A percentile compares a stretch with the other conserved stretches of the same genome.
Evolutionary conservation across 2,329 filamentous ascomycete species (phyloP).

Genomic region (Bipolaris oryzae): DNA sequence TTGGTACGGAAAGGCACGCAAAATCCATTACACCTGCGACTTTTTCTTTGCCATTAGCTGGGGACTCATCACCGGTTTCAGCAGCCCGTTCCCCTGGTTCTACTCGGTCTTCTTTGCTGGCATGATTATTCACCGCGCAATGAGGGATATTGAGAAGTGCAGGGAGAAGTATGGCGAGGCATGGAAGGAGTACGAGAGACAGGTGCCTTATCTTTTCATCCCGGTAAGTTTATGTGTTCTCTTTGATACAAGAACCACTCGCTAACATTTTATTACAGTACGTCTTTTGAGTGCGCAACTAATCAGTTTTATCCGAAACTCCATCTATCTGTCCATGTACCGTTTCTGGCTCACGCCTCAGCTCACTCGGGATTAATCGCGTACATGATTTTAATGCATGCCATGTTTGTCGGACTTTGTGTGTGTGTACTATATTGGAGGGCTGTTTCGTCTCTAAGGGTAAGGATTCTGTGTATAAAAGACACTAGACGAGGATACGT

Average conservation of each 20-base stretch:
- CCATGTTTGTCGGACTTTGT: background rate
- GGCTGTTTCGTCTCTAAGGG: slow-evolving; percentile 15
- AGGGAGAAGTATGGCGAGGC: slow-evolving; percentile 79
- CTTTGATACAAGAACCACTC: no score
- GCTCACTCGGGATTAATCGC: background rate
- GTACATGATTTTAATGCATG: background rate
- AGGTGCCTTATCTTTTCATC: slow-evolving; percentile 84
- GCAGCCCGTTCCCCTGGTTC: slow-evolving; percentile 86
- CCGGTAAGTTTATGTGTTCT: slow-evolving; percentile 54
- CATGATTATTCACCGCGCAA: slow-evolving; percentile 82
- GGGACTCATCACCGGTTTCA: slow-evolving; percentile 82
- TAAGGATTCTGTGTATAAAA: slow-evolving; percentile 1
- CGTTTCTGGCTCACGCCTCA: background rate
- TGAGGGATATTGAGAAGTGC: slow-evolving; percentile 77
- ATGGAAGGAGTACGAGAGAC: slow-evolving; percentile 80
- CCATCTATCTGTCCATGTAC: background rate
- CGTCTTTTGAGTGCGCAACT: slow-evolving; percentile 1
- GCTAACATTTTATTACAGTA: slow-evolving; percentile 1
- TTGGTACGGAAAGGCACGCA: slow-evolving; percentile 76
- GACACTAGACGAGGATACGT: background rate
- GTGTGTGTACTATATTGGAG: slow-evolving; percentile 2
- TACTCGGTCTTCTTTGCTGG: slow-evolving; percentile 79
- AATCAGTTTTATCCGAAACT: background rate
- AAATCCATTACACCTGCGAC: slow-evolving; percentile 82
- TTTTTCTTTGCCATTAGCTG: slow-evolving; percentile 77